phyloP scores from a whole-genome alignment of 257 asterid species.

The Solanum raphanifolium region DNA sequence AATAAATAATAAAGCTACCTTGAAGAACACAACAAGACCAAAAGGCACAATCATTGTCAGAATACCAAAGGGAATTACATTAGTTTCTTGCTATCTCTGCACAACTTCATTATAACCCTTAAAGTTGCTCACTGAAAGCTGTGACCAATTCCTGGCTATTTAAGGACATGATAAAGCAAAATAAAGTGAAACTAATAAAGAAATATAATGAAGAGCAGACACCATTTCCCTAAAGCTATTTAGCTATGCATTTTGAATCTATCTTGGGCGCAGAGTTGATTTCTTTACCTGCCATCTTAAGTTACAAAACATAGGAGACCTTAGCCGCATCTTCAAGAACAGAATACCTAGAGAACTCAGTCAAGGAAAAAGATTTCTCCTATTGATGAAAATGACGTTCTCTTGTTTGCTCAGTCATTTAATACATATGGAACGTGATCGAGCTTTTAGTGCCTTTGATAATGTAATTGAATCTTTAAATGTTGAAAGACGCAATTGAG shows the following conservation, averaged over 20 bases:
- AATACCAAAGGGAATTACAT: not conserved
- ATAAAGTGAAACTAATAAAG: not conserved
- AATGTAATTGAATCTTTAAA: not conserved
- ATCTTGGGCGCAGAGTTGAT: not conserved
- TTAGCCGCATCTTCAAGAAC: not conserved
- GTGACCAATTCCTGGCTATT: not conserved
- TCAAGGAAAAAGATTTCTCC: not conserved
- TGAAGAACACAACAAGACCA: not conserved
- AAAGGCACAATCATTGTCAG: not conserved
- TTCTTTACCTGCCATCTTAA: not conserved
- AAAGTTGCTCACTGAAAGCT: not conserved
- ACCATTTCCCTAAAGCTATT: not conserved
- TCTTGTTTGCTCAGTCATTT: not conserved
- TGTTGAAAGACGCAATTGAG: not conserved
- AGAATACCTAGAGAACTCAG: not conserved
- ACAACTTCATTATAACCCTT: not conserved
- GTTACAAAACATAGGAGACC: not conserved
- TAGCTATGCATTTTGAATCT: not conserved
- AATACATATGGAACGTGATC: not conserved
- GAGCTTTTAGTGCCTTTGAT: not conserved
- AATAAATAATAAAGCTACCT: not conserved
- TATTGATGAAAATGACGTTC: not conserved
- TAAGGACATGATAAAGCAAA: not conserved
- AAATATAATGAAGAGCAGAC: not conserved
- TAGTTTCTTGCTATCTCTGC: not conserved